phyloP scores from a whole-genome alignment of 2,329 filamentous ascomycete genomes.

The Ampelomyces quisqualis region DNA sequence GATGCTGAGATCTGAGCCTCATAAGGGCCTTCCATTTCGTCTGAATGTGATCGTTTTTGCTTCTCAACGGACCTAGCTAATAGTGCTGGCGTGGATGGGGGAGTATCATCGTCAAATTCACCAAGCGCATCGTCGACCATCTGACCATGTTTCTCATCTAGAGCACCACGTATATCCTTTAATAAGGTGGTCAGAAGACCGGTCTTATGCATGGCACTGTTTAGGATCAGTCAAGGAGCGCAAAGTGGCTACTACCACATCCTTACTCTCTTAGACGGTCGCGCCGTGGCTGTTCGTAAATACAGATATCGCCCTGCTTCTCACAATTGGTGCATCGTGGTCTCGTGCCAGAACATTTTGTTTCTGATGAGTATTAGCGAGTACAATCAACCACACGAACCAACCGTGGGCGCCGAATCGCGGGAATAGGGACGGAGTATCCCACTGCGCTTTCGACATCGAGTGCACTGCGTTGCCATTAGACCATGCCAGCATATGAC shows the following conservation, averaged over 20 bases:
- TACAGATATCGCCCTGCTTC: constrained; percentile 25
- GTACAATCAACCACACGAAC: background rate
- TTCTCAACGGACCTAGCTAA: constrained; percentile 4
- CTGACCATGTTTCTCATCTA: constrained; percentile 10
- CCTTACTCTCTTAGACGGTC: constrained; percentile 37
- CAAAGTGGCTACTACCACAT: background rate
- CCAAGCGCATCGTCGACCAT: constrained; percentile 14
- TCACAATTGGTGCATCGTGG: constrained; percentile 38
- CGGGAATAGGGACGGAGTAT: background rate
- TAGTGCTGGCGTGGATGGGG: background rate
- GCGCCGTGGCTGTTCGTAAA: constrained; percentile 36
- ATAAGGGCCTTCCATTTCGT: constrained; percentile 11
- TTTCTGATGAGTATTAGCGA: constrained; percentile 18
- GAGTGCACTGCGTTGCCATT: constrained; percentile 13
- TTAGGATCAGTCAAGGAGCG: constrained; percentile 1
- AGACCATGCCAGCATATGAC: background rate
- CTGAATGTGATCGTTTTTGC: constrained; percentile 4
- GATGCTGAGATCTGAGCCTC: constrained; percentile 24
- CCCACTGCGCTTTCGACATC: constrained; percentile 23
- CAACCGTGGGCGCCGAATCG: background rate
- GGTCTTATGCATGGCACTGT: constrained; percentile 14
- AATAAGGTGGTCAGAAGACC: constrained; percentile 18
- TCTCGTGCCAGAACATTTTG: constrained; percentile 39
- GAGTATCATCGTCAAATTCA: constrained; percentile 9
- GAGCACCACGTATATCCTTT: constrained; percentile 14